A percentile compares a stretch with the other conserved stretches of the same genome.
Conservation (phyloP, 2,329 filamentous ascomycete genomes). For the Dactylonectria macrodidyma region DNA sequence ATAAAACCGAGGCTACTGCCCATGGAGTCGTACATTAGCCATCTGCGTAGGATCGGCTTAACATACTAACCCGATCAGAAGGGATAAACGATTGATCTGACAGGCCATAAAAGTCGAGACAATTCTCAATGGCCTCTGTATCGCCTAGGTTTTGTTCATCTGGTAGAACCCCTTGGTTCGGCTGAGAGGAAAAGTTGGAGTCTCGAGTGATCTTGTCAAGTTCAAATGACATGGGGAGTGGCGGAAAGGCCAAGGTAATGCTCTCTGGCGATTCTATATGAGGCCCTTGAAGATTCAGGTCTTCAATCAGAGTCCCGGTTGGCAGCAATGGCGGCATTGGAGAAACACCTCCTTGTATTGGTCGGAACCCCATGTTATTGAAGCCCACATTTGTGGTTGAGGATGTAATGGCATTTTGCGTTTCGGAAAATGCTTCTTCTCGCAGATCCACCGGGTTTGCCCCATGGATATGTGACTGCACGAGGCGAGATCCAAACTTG, state of each 20-base stretch:
- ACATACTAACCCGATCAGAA: constrained; percentile 17
- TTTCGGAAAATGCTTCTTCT: constrained; percentile 35
- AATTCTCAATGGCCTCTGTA: background rate
- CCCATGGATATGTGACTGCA: constrained; percentile 16
- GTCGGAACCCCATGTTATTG: background rate
- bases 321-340: background rate
- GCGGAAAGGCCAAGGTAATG: constrained; percentile 24
- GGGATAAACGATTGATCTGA: constrained; percentile 18
- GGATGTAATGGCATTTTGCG: background rate
- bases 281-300: background rate
- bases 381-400: background rate
- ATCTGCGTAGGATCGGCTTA: constrained; percentile 6
- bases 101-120: constrained; percentile 17
- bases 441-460: constrained; percentile 18
- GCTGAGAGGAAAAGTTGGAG: background rate
- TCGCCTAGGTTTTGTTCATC: background rate
- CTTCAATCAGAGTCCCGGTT: background rate
- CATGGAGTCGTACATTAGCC: background rate
- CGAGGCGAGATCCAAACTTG: constrained; percentile 34
- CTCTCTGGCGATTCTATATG: constrained; percentile 24
- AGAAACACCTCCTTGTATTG: background rate
- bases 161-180: background rate
- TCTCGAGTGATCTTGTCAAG: constrained; percentile 4
- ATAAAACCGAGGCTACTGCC: too few relatives aligned
- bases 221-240: constrained; percentile 21